Conservation (phyloP, 75 land plant genomes). For the Azolla pinnata region DNA sequence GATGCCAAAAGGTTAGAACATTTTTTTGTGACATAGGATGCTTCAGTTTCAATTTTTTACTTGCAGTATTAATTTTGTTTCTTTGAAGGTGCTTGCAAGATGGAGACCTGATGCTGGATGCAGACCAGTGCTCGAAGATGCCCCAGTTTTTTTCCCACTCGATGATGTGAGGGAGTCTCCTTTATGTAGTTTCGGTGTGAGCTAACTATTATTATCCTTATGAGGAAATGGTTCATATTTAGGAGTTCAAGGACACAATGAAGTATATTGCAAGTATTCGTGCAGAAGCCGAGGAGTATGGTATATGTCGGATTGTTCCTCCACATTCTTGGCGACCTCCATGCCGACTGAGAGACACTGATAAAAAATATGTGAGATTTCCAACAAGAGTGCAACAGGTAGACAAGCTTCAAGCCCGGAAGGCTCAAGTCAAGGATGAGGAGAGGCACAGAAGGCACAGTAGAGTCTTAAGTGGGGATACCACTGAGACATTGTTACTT, state of each 20-base stretch:
- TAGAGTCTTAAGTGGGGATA: no score
- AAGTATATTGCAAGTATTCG: conserved; percentile 74
- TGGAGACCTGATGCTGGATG: conserved; percentile 56
- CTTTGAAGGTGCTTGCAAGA: conserved; percentile 27
- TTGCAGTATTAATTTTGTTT: conserved; percentile 1
- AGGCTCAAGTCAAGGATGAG: conserved; percentile 22
- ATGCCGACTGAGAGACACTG: conserved; percentile 44
- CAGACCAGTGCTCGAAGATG: conserved; percentile 56
- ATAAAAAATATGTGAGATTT: conserved; percentile 36
- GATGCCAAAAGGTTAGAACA: conserved; percentile 21
- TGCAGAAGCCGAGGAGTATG: conserved; percentile 61
- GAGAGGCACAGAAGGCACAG: conserved; percentile 26
- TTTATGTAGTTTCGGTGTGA: neutral
- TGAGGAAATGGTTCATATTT: neutral
- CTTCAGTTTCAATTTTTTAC: neutral
- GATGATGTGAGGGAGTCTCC: conserved; percentile 21
- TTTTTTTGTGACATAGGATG: neutral
- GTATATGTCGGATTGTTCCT: conserved; percentile 90
- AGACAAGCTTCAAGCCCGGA: conserved; percentile 54
- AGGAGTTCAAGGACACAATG: conserved; percentile 84
- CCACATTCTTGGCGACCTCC: conserved; percentile 83
- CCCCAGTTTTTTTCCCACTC: conserved; percentile 62
- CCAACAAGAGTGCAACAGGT: conserved; percentile 57
- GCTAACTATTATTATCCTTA: neutral
- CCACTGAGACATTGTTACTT: neutral